A percentile compares a stretch with the other conserved stretches of the same genome.
phyloP scores from a whole-genome alignment of 495 filamentous ascomycete species.

The Clohesyomyces aquaticus region DNA sequence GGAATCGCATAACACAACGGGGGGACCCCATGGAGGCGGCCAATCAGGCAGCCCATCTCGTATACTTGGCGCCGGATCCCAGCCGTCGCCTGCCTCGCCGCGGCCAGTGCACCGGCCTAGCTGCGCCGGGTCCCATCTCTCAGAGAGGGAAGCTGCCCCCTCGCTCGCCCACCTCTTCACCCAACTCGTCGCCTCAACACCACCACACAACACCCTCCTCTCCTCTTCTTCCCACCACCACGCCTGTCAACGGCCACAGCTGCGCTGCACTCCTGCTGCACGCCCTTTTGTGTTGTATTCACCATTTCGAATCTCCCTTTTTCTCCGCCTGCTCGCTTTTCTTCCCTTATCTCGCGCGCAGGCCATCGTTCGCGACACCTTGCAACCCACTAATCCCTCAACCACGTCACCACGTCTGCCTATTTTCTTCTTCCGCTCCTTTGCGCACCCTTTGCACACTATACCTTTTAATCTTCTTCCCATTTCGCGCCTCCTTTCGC shows the following conservation, averaged over 20 bases:
- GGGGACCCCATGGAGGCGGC: background rate
- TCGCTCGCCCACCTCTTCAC: background rate
- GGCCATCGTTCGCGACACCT: slow-evolving; percentile 36
- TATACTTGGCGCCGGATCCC: background rate
- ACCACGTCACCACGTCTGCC: slow-evolving; percentile 28
- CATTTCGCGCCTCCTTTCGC: slow-evolving; percentile 9
- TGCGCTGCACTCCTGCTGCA: slow-evolving; percentile 29
- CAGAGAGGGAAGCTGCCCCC: slow-evolving; percentile 13
- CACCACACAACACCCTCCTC: slow-evolving; percentile 7
- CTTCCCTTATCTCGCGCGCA: slow-evolving; percentile 14
- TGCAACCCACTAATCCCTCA: slow-evolving; percentile 21
- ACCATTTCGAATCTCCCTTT: slow-evolving; percentile 17
- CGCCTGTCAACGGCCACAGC: slow-evolving; percentile 11
- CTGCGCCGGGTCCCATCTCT: slow-evolving; percentile 20
- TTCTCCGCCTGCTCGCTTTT: slow-evolving; percentile 9
- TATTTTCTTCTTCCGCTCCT: slow-evolving; percentile 40
- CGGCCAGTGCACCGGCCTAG: slow-evolving; percentile 19
- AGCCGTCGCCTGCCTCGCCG: slow-evolving; percentile 10
- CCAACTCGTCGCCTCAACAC: slow-evolving; percentile 9
- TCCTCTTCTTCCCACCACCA: slow-evolving; percentile 18
- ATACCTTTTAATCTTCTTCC: slow-evolving; percentile 31
- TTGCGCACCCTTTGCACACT: slow-evolving; percentile 20
- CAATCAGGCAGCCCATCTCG: slow-evolving; percentile 10
- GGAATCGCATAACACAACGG: slow-evolving; percentile 18
- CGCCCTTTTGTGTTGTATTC: slow-evolving; percentile 9